Evolutionary conservation across 2,329 filamentous ascomycete species (phyloP).

Genomic region (Colletotrichum acutatum): DNA sequence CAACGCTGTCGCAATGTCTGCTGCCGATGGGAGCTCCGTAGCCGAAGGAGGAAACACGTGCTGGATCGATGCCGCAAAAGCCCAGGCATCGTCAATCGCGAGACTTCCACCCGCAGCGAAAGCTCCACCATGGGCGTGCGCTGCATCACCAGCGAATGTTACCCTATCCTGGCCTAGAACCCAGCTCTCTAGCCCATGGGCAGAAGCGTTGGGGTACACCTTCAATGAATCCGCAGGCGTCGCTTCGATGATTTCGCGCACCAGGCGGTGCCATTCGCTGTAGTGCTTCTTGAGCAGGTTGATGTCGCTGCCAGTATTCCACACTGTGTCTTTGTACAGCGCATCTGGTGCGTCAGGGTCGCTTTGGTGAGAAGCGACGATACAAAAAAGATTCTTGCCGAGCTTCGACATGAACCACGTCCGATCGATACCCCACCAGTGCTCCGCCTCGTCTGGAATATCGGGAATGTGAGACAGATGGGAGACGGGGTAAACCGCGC

Average conservation of each 20-base stretch:
- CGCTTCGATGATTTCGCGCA: constrained; percentile 51
- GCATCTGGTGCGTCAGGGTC: constrained; percentile 47
- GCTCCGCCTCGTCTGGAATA: constrained; percentile 54
- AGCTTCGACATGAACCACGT: constrained; percentile 56
- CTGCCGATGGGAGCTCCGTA: constrained; percentile 15
- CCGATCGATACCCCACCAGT: constrained; percentile 55
- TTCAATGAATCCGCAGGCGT: constrained; percentile 48
- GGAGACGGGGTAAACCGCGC: constrained; percentile 55
- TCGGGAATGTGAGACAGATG: constrained; percentile 51
- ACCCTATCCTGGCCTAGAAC: constrained; percentile 48
- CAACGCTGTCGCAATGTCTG: constrained; percentile 45
- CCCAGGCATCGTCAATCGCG: constrained; percentile 54
- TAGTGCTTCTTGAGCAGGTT: constrained; percentile 49
- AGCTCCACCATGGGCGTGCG: constrained; percentile 53
- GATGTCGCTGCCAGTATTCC: constrained; percentile 52
- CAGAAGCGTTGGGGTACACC: constrained; percentile 56
- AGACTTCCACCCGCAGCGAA: constrained; percentile 53
- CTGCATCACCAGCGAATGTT: constrained; percentile 52
- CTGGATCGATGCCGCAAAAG: constrained; percentile 50
- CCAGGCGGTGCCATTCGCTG: constrained; percentile 54
- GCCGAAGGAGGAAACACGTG: constrained; percentile 45
- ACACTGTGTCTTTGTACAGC: constrained; percentile 44
- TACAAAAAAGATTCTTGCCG: constrained; percentile 53
- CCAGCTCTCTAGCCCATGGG: constrained; percentile 53
- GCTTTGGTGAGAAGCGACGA: constrained; percentile 53